These are phyloP conservation scores for Emydomyces testavorans DNA, from an alignment of 2,329 filamentous ascomycete species.

Conservation along the genomic window DNA sequence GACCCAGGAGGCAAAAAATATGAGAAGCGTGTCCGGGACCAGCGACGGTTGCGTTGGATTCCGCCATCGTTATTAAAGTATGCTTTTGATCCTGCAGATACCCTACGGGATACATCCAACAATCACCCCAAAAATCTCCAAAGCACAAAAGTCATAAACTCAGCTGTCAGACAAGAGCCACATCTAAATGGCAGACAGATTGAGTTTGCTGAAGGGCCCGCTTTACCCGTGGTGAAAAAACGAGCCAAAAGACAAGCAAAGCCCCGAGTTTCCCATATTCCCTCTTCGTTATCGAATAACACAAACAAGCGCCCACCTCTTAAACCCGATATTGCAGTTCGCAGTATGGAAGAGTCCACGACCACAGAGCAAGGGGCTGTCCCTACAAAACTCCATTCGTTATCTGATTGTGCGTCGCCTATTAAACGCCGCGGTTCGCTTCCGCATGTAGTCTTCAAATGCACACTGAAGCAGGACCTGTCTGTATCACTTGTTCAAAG, in stretches of 20 bases:
- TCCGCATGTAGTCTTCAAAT: neutral
- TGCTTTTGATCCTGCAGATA: conserved; percentile 12
- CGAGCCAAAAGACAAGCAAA: neutral
- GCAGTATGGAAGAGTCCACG: neutral
- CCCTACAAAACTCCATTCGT: neutral
- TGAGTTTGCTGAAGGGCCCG: neutral
- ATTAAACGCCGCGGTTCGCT: conserved; percentile 3
- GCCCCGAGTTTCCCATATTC: neutral
- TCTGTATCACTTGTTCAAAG: neutral
- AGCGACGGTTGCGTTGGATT: conserved; percentile 19
- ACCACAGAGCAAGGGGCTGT: neutral
- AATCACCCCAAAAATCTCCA: neutral
- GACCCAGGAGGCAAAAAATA: conserved; percentile 25
- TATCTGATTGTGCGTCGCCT: neutral
- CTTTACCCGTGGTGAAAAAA: conserved; percentile 1
- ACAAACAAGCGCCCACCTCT: neutral
- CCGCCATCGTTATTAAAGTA: conserved; percentile 23
- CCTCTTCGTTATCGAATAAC: neutral
- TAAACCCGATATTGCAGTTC: neutral
- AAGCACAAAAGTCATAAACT: neutral
- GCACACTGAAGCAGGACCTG: neutral
- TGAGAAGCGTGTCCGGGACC: conserved; percentile 18
- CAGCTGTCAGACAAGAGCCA: neutral
- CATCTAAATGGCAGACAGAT: too few relatives aligned
- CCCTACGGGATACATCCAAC: neutral